Conservation (phyloP, 202 grass and related monocot genomes). For the Setaria viridis region DNA sequence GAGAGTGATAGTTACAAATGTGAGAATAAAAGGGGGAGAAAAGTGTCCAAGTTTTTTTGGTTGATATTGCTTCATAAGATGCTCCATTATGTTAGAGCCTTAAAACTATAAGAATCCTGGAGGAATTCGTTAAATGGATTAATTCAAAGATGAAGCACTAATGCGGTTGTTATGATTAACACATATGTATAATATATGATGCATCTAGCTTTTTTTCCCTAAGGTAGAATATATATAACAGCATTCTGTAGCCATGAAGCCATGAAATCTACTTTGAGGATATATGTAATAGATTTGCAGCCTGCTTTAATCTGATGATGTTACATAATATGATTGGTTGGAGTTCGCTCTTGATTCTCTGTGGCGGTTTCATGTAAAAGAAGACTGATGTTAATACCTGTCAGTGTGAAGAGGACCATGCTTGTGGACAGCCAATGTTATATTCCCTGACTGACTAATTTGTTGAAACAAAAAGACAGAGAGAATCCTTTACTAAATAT, state of each 20-base stretch:
- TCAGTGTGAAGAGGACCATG: constrained; percentile 9
- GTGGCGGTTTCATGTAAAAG: constrained; percentile 7
- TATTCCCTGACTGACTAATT: constrained; percentile 16
- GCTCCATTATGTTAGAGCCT: constrained; percentile 37
- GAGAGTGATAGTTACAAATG: not conserved
- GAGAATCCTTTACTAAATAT: constrained; percentile 21
- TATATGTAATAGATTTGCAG: constrained; percentile 44
- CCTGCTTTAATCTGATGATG: constrained; percentile 36
- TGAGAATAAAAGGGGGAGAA: not conserved
- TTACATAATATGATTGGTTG: constrained; percentile 50
- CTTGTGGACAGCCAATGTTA: constrained; percentile 13
- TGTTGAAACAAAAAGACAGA: not conserved
- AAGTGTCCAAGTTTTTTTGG: not conserved
- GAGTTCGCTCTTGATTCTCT: constrained; percentile 44
- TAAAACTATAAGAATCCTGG: constrained; percentile 37
- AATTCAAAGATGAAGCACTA: not conserved
- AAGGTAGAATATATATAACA: constrained; percentile 49
- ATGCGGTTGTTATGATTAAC: constrained; percentile 39
- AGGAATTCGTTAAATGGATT: constrained; percentile 32
- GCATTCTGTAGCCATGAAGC: constrained; percentile 48
- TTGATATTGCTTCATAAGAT: constrained; percentile 42
- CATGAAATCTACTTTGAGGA: constrained; percentile 38
- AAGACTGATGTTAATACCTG: constrained; percentile 46
- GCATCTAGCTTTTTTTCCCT: not conserved
- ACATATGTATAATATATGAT: constrained; percentile 29